These are phyloP conservation scores for Aspergillus funiculosus DNA, from an alignment of 495 filamentous ascomycete genomes.

Conservation along the genomic window DNA sequence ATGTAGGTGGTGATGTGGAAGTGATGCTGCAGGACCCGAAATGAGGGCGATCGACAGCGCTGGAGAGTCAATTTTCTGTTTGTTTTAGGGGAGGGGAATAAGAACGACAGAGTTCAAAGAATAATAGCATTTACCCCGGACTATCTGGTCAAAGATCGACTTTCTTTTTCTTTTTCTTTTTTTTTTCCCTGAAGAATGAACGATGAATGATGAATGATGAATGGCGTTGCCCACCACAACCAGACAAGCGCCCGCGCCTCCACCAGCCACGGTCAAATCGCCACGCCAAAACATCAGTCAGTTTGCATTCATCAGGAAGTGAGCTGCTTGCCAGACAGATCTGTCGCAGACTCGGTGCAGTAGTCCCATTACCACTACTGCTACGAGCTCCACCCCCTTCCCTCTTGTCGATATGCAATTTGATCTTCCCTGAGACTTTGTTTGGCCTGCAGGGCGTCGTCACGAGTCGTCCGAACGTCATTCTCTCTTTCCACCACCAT, in stretches of 20 bases:
- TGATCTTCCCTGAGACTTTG: slow-evolving; percentile 18
- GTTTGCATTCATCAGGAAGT: not conserved
- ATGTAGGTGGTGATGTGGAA: no score
- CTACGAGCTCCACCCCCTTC: no score
- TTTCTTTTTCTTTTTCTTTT: no score
- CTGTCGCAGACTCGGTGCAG: slow-evolving; percentile 4
- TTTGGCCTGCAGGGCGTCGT: slow-evolving; percentile 21
- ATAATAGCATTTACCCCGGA: no score
- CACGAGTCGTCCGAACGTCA: slow-evolving; percentile 23
- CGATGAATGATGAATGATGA: no score
- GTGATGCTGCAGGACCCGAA: no score
- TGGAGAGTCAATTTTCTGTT: not conserved
- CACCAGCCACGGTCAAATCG: slow-evolving; percentile 22
- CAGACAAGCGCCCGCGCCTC: slow-evolving; percentile 20
- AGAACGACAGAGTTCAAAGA: no score
- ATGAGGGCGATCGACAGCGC: not conserved
- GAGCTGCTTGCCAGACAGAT: no score
- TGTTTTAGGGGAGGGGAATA: no score
- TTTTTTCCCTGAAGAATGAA: no score
- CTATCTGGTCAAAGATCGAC: no score
- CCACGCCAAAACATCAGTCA: slow-evolving; percentile 23
- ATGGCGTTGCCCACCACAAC: slow-evolving; percentile 33
- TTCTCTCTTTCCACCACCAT: slow-evolving; percentile 17
- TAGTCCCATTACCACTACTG: no score
- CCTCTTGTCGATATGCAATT: slow-evolving; percentile 24